These are phyloP conservation scores for Fremontodendron californicum DNA, from an alignment of 345 rosid genomes.

Conservation along the genomic window DNA sequence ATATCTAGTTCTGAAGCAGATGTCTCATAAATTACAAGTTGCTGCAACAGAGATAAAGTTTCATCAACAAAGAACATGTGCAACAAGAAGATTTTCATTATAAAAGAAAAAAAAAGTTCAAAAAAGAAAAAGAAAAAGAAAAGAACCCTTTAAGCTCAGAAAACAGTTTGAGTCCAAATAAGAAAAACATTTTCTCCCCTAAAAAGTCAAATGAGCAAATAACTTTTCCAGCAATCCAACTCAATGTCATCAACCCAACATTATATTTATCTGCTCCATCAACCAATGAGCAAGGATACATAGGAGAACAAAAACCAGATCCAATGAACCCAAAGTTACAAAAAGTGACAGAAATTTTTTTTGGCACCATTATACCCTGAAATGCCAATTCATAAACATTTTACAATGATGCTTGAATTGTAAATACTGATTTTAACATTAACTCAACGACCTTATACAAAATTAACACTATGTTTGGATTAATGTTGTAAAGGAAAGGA, in stretches of 20 bases:
- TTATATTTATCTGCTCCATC: not conserved
- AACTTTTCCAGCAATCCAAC: not conserved
- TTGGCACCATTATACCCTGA: not conserved
- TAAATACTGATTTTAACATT: not conserved
- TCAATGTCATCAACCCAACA: not conserved
- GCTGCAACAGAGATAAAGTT: slow-evolving; percentile 42
- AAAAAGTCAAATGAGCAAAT: not conserved
- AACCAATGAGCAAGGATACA: not conserved
- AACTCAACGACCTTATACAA: not conserved
- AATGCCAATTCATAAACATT: not conserved
- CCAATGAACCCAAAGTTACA: not conserved
- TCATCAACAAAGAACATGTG: not conserved
- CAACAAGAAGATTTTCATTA: not conserved
- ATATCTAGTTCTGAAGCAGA: slow-evolving; percentile 92
- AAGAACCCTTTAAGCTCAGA: not conserved
- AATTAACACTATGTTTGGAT: not conserved
- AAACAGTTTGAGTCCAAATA: not conserved
- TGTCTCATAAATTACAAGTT: slow-evolving; percentile 84
- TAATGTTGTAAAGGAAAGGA: too few relatives aligned
- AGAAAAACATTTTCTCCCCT: not conserved
- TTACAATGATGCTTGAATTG: not conserved
- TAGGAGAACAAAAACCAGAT: not conserved
- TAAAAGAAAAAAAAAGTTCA: not conserved
- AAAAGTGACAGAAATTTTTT: not conserved
- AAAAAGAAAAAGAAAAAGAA: not conserved